Percentiles rank a stretch among this genome's conserved stretches.
Conservation (phyloP, 1,284 basidiomycete species). For the Anthracocystis setariae region DNA sequence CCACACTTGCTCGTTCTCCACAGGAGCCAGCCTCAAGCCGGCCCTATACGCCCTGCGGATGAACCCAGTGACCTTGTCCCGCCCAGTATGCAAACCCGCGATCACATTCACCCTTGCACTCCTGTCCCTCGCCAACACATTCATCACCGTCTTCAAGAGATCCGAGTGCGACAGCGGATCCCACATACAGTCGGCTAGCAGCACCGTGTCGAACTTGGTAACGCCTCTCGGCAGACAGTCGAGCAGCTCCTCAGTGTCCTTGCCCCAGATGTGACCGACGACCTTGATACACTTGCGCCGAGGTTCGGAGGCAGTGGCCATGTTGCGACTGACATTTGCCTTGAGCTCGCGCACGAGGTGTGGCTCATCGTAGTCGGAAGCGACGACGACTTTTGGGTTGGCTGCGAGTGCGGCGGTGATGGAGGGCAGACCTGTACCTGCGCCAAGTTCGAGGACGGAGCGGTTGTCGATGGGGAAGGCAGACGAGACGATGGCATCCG, state of each 20-base stretch:
- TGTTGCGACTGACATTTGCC: constrained; percentile 43
- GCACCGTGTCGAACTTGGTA: constrained; percentile 45
- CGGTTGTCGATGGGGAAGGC: constrained; percentile 31
- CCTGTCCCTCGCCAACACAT: constrained; percentile 22
- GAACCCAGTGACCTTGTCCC: constrained; percentile 58
- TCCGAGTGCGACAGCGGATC: constrained; percentile 62
- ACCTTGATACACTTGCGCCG: constrained; percentile 27
- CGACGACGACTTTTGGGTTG: constrained; percentile 39
- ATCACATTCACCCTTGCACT: constrained; percentile 58
- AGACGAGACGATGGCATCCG: constrained; percentile 54
- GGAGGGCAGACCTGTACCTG: constrained; percentile 59
- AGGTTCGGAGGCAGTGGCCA: not conserved
- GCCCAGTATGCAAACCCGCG: constrained; percentile 63
- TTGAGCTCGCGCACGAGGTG: constrained; percentile 57
- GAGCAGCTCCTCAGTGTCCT: constrained; percentile 52
- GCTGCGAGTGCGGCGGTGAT: constrained; percentile 50
- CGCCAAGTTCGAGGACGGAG: constrained; percentile 60
- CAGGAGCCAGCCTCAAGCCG: constrained; percentile 45
- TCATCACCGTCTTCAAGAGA: constrained; percentile 53
- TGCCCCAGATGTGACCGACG: constrained; percentile 62
- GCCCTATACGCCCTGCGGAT: constrained; percentile 45
- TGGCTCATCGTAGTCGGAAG: constrained; percentile 63
- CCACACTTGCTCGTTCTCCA: constrained; percentile 24
- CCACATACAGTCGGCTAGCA: constrained; percentile 66
- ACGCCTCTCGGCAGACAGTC: constrained; percentile 47